Evolutionary conservation across 768 basidiomycete genomes (phyloP).

Genomic region (Boletus patriciae): DNA sequence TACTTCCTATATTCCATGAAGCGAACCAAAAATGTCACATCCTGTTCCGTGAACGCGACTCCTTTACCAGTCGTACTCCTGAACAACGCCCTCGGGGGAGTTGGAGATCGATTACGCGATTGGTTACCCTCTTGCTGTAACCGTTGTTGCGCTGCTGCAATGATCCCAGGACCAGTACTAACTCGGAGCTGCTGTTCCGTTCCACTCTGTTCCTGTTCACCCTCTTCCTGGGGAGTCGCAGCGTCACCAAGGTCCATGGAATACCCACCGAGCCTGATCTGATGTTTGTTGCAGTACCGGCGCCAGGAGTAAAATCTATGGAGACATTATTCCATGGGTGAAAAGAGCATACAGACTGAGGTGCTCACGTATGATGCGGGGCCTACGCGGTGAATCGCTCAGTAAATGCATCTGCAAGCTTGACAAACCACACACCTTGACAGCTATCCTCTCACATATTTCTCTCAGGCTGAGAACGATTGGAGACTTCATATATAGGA

Average conservation of each 20-base stretch:
- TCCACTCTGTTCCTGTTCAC: constrained; percentile 42
- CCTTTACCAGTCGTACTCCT: constrained; percentile 89
- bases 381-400: constrained; percentile 45
- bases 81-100: constrained; percentile 75
- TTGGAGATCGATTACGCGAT: constrained; percentile 68
- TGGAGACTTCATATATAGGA: constrained; percentile 30
- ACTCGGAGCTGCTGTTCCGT: constrained; percentile 40
- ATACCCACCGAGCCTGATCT: constrained; percentile 86
- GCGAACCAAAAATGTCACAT: constrained; percentile 71
- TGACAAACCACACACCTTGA: constrained; percentile 53
- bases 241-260: constrained; percentile 66
- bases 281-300: constrained; percentile 89
- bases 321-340: background rate
- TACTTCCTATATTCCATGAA: constrained; percentile 79
- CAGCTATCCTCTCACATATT: constrained; percentile 83
- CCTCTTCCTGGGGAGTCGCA: constrained; percentile 44
- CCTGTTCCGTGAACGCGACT: constrained; percentile 84
- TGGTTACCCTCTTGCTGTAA: constrained; percentile 37
- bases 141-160: constrained; percentile 45
- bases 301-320: constrained; percentile 86
- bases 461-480: constrained; percentile 52
- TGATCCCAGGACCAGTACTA: constrained; percentile 44
- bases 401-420: background rate
- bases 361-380: constrained; percentile 80
- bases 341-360: background rate